Evolutionary conservation across 176 grass and related monocot genomes (phyloP).

Genomic region (Oryza glumipatula): DNA sequence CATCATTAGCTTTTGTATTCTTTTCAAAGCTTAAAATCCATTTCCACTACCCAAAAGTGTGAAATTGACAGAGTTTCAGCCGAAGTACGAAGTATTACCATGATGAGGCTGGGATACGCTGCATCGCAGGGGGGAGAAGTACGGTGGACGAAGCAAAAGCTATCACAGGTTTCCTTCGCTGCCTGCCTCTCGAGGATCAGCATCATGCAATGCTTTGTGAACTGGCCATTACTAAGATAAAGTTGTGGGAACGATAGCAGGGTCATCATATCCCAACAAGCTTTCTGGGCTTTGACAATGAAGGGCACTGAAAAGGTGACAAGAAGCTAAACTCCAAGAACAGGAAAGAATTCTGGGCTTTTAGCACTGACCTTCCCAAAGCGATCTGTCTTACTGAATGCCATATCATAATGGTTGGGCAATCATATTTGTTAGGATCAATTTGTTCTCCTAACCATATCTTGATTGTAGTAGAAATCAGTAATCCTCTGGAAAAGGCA

Average conservation of each 20-base stretch:
- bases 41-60: slow-evolving; percentile 1
- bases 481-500: too few species aligned
- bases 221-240: slow-evolving; percentile 44
- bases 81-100: slow-evolving; percentile 43
- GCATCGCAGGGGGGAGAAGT: background rate
- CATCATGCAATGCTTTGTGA: slow-evolving; percentile 54
- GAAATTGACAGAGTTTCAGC: slow-evolving; percentile 16
- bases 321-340: slow-evolving; percentile 48
- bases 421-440: background rate
- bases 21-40: background rate
- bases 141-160: slow-evolving; percentile 27
- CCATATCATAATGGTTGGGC: background rate
- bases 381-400: slow-evolving; percentile 34
- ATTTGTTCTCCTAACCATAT: background rate
- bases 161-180: slow-evolving; percentile 17
- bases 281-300: slow-evolving; percentile 47
- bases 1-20: slow-evolving; percentile 1
- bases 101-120: slow-evolving; percentile 32
- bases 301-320: slow-evolving; percentile 53
- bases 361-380: slow-evolving; percentile 35
- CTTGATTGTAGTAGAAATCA: background rate
- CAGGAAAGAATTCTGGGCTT: slow-evolving; percentile 15
- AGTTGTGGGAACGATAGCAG: slow-evolving; percentile 19
- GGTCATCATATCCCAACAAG: slow-evolving; percentile 46
- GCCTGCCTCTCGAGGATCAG: slow-evolving; percentile 35